Evolutionary conservation across 1,284 basidiomycete species (phyloP), one percentile per base, ranked within the genome.

Genomic region (Prillingera fragicola): DNA sequence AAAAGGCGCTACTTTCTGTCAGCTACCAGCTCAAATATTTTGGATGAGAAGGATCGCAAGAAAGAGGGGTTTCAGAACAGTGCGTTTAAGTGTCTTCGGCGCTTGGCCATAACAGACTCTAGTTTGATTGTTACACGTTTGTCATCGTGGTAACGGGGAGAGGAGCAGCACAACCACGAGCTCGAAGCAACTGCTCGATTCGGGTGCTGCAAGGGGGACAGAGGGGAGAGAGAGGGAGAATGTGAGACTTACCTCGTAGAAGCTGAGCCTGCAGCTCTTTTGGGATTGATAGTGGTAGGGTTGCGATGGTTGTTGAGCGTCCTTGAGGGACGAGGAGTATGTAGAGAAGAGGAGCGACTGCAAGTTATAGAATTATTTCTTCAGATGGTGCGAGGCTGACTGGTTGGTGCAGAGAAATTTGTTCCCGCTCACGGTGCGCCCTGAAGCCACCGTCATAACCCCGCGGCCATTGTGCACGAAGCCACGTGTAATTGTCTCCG

Each of bases 41-140:
- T n/a, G n/a, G n/a, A 22, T 9, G 14, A 24, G 19, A 21, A 26
- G 37, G 25, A 23, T 33, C 29, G 33, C 8, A 37, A 24, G 33
- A 33, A 38, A 25, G 45, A 34, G 18, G 21, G 39, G 10, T 45
- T 45, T 70, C 67, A 70, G 67, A 69, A 48, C 42, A 61, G 67
- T 68, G 67, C 65, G 56, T 67, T 63, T 67, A 64, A 55, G 67
- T 62, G 63, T 70, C 67, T 65, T 67, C 48, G 67, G 64, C 65
- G 47, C 57, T 68, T 68, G 55, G 64, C 64, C 67, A 51, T 70
- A 64, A 70, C 65, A 68, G 67, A 70, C 67, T 70, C 67, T 70
- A 70, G 67, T 70, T 70, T 70, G 67, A 70, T 54, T 58, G 58
- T 59, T 60, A 68, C 67, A 70, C 67, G 55, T 54, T n/a, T 56